Evolutionary conservation across 2,329 filamentous ascomycete genomes (phyloP), one percentile per base, ranked within the genome.

Genomic region (Scedosporium apiospermum): DNA sequence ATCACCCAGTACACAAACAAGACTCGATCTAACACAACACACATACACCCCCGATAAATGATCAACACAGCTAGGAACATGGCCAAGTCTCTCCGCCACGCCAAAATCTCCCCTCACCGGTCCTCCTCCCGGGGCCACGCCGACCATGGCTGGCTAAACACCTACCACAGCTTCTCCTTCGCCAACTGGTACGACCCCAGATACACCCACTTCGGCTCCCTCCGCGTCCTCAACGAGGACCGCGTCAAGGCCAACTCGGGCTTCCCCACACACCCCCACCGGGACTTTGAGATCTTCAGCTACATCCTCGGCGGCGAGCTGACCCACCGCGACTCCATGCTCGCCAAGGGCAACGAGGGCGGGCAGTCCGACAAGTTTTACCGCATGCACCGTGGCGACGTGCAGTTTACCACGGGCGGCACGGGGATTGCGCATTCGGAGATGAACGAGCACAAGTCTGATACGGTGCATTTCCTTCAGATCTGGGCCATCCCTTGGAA

Each of bases 361-460:
- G 79, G 72, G 16, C 75, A 78, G 65, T 81, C 82, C 53, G 85
- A 89, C 71, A 79, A 84, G 67, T 90, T 89, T 71, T 90, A 80
- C 70, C 79, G 84, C 41, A 88, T 96, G 79, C 83, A 83, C 69
- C 81, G 90, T 44, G 90, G 91, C 12, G 91, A 96, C 72, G 89
- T 96, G 55, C 91, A 96, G 71, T 96, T 96, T 74, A 96, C 91
- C 9, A 92, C 88, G 14, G 91, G 90, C n/a, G 91, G 91, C 62
- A 91, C 85, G 4, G 86, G 86, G 68, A 84, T 96, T 69, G 84
- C 90, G 1, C 91, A 96, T 74, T 89, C 86, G 6, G 91, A 96
- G 75, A 86, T 88, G 75, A 95, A 93, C 74, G 87, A 95, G 75
- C 86, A 91, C 72, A 72, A 77, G 61, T 76, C 81, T 14, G 84